phyloP scores from a whole-genome alignment of 176 grass and related monocot species.

The Hyparrhenia diplandra region DNA sequence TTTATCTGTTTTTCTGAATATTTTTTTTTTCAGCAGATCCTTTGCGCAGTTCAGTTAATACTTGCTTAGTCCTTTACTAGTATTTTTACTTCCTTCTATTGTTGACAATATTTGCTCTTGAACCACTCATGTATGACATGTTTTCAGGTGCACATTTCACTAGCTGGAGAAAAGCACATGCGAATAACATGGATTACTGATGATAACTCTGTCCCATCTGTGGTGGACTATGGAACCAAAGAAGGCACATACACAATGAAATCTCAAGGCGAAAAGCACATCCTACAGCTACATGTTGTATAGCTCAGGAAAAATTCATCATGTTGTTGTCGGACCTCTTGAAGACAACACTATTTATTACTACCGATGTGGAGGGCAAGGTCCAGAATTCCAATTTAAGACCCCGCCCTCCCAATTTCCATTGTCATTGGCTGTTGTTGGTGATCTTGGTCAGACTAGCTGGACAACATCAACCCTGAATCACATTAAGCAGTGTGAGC shows the following conservation, averaged over 20 bases:
- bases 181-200: conserved; percentile 78
- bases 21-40: background rate
- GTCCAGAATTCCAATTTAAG: conserved; percentile 74
- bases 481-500: conserved; percentile 68
- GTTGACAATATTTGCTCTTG: background rate
- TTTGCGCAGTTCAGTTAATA: background rate
- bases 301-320: conserved; percentile 81
- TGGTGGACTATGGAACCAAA: conserved; percentile 85
- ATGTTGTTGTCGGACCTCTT: conserved; percentile 87
- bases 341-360: conserved; percentile 61
- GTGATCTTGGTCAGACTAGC: conserved; percentile 89
- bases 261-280: conserved; percentile 67
- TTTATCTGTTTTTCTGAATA: background rate
- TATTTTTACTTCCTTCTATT: background rate
- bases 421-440: conserved; percentile 80
- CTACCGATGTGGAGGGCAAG: conserved; percentile 72
- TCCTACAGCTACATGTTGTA: conserved; percentile 88
- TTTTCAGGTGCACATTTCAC: conserved; percentile 89
- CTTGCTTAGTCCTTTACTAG: background rate
- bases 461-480: conserved; percentile 78
- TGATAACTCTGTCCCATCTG: conserved; percentile 56
- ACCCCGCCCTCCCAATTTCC: conserved; percentile 77
- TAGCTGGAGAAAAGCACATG: conserved; percentile 83
- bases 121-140: background rate
- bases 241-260: conserved; percentile 45